Evolutionary conservation across 768 basidiomycete species (phyloP), one percentile per base, ranked within the genome.

Genomic region (Hysterangium stoloniferum): DNA sequence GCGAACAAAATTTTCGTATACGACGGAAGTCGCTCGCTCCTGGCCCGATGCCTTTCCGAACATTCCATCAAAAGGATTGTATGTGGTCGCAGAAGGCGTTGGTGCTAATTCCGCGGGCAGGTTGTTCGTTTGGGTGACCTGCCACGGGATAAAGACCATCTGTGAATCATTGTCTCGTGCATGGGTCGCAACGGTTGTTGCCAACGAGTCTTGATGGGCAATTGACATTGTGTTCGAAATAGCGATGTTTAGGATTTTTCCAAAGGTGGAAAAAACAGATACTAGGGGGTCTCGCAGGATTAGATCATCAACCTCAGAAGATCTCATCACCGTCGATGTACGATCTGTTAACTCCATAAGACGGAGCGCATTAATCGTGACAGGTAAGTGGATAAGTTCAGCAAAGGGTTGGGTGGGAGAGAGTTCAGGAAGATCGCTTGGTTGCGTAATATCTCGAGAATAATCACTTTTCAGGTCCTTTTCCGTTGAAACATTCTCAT

Each of bases 311-410:
- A 82, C 78, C 54, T 82, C 82, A 45, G 86, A 79, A 1, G 86
- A 87, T 60, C 80, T 84, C 64, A 98, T 78, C 31, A 95, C 79
- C 1, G 86, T 85, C 2, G 89, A 92, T 1, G 88, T 88, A 52
- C 96, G 85, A 32, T 84, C 84, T 1, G 89, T 87, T 38, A 97
- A 70, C 62, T 97, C 93, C 57, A 98, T 79, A 6, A 98, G 75
- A 17, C 94, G 90, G 2, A 97, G 74, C 0, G 86, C 86, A 56
- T 90, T 79, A 29, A 95, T 71, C 8, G 70, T 66, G 45, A 80
- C 66, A 54, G 27, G 19, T 55, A 47, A 2, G 8, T 45, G 13
- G 11, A n/a, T 31, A 12, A 9, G 12, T 11, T 19, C 36, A 12
- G 35, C 40, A 19, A 52, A 35, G 6, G 20, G 25, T 12, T 45